Evolutionary conservation across 371 early-diverging fungal species (phyloP).

Genomic region (Quaeritorhiza haematococci): DNA sequence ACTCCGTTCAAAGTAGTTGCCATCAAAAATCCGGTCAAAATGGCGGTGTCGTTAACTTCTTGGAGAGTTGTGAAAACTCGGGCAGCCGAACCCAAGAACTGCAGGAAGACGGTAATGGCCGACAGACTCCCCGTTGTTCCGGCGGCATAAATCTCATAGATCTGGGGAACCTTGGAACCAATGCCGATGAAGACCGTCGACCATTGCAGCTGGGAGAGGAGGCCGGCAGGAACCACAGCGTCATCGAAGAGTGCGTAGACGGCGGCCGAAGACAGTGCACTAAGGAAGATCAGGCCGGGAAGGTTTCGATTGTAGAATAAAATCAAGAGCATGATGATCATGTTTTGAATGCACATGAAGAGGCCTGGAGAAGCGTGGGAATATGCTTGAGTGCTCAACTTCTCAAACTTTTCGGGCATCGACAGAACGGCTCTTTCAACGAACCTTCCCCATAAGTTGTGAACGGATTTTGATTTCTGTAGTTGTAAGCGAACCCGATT

Average conservation of each 20-base stretch:
- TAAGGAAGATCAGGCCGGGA: constrained; percentile 34
- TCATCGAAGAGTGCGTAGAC: constrained; percentile 43
- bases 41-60: constrained; percentile 69
- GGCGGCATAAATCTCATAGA: constrained; percentile 66
- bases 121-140: constrained; percentile 86
- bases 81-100: constrained; percentile 78
- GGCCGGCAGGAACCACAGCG: constrained; percentile 38
- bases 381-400: not conserved
- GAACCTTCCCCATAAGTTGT: constrained; percentile 89
- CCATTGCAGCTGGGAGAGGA: constrained; percentile 64
- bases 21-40: constrained; percentile 60
- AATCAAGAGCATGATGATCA: constrained; percentile 70
- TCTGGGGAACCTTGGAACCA: constrained; percentile 83
- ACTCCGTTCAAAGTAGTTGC: constrained; percentile 74
- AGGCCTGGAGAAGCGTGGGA: constrained; percentile 16
- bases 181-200: constrained; percentile 76
- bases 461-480: constrained; percentile 75
- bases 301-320: constrained; percentile 45
- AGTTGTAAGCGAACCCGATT: constrained; percentile 80
- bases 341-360: constrained; percentile 71
- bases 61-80: constrained; percentile 86
- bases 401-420: not conserved
- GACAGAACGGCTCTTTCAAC: not conserved
- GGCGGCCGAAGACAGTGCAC: constrained; percentile 24
- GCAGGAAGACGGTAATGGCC: constrained; percentile 78